A percentile compares a stretch with the other conserved stretches of the same genome.
These are phyloP conservation scores for Baorangia bicolor DNA, from an alignment of 768 basidiomycete species.

Conservation along the genomic window DNA sequence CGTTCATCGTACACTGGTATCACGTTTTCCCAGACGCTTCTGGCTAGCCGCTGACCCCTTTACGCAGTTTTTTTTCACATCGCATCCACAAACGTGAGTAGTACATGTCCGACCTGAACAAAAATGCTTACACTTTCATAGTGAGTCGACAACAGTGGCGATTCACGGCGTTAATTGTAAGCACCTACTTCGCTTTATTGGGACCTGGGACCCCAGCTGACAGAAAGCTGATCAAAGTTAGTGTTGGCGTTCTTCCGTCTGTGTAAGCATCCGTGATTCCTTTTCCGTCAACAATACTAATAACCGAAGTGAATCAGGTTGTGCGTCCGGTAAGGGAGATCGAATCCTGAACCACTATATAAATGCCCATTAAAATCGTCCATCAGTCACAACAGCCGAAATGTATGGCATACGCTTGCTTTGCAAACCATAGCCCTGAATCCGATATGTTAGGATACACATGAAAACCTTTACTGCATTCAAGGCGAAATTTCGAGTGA, in stretches of 20 bases:
- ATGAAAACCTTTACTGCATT: constrained; percentile 25
- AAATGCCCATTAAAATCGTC: constrained; percentile 13
- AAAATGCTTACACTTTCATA: not conserved
- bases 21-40: not conserved
- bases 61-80: constrained; percentile 8
- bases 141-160: constrained; percentile 30
- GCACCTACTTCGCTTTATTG: constrained; percentile 15
- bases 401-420: constrained; percentile 21
- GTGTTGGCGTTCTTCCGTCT: constrained; percentile 31
- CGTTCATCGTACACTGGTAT: constrained; percentile 52
- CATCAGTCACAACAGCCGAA: constrained; percentile 31
- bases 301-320: constrained; percentile 31
- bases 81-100: constrained; percentile 16
- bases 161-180: constrained; percentile 35
- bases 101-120: not conserved
- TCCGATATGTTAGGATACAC: constrained; percentile 21
- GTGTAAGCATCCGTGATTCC: constrained; percentile 20
- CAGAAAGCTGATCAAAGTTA: constrained; percentile 16
- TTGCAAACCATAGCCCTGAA: not conserved
- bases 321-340: constrained; percentile 27
- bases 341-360: not conserved
- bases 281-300: not conserved
- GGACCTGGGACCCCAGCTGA: not conserved
- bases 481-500: constrained; percentile 24
- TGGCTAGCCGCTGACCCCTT: too few relatives aligned